Evolutionary conservation across 2,329 filamentous ascomycete species (phyloP).

Genomic region (Verticillium zaregamsianum): DNA sequence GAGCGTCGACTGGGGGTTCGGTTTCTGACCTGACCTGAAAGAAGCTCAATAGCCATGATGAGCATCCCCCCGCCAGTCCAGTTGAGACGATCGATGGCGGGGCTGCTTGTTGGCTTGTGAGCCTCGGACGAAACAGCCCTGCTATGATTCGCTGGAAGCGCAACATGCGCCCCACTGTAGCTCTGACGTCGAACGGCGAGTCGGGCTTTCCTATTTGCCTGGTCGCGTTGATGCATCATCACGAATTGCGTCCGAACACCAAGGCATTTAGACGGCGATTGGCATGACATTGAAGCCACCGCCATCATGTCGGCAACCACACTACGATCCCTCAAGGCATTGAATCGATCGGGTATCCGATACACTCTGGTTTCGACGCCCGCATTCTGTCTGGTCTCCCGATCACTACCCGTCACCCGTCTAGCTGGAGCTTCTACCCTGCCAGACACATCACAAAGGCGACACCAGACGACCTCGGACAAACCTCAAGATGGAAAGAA

Average conservation of each 20-base stretch:
- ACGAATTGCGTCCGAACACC: background rate
- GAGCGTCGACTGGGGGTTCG: too few species aligned
- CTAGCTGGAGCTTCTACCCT: background rate
- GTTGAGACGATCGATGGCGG: background rate
- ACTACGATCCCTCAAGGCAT: background rate
- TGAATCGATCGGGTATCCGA: background rate
- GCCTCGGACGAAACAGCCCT: background rate
- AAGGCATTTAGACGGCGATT: background rate
- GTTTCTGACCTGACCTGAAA: too few species aligned
- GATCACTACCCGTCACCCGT: background rate
- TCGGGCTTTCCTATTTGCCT: background rate
- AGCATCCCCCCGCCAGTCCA: background rate
- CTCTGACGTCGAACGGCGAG: background rate
- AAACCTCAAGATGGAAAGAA: background rate
- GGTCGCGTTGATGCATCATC: background rate
- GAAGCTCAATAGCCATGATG: background rate
- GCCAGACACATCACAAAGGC: background rate
- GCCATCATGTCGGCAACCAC: background rate
- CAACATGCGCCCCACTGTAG: background rate
- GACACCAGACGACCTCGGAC: background rate
- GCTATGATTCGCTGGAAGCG: background rate
- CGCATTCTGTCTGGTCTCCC: background rate
- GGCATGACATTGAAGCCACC: background rate
- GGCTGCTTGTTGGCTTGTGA: background rate
- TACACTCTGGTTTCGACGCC: background rate